Conservation (phyloP, 768 basidiomycete species). For the Tulasnella sp. region DNA sequence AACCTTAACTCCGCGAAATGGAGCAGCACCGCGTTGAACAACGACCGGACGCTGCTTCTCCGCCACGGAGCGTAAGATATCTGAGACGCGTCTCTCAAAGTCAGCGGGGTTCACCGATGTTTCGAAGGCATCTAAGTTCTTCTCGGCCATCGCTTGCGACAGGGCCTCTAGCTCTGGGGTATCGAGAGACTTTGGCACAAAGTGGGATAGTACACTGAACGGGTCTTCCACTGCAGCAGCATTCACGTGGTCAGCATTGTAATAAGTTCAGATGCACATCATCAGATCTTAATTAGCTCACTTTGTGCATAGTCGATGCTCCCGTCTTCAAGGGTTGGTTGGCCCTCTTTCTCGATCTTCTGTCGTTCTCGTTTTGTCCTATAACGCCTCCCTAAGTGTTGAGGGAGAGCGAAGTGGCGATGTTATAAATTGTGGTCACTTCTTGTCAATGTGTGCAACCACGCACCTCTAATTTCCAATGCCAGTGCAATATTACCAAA, state of each 20-base stretch:
- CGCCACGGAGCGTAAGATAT: no score
- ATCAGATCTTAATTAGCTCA: no score
- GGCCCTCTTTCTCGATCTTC: constrained; percentile 63
- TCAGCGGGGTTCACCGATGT: neutral
- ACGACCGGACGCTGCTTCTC: neutral
- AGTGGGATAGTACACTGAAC: constrained; percentile 3
- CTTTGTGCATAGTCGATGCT: constrained; percentile 39
- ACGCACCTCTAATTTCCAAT: constrained; percentile 58
- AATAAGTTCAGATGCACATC: no score
- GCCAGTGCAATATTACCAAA: constrained; percentile 61
- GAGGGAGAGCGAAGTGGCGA: neutral
- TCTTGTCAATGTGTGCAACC: no score
- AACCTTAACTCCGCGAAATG: neutral
- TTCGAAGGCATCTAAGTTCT: neutral
- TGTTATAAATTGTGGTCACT: neutral
- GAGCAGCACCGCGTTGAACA: neutral
- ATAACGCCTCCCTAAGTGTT: constrained; percentile 32
- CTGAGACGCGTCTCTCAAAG: no score
- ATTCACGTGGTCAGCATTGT: no score
- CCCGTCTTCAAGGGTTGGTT: constrained; percentile 58
- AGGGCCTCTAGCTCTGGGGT: constrained; percentile 8
- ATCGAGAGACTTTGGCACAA: constrained; percentile 12
- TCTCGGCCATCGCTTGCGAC: neutral
- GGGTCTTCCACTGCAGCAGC: constrained; percentile 16
- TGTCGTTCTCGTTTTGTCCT: constrained; percentile 70